Percentiles rank a stretch among this genome's conserved stretches.
Conservation (phyloP, 169 alveolate species). For the Eimeria brunetti region DNA sequence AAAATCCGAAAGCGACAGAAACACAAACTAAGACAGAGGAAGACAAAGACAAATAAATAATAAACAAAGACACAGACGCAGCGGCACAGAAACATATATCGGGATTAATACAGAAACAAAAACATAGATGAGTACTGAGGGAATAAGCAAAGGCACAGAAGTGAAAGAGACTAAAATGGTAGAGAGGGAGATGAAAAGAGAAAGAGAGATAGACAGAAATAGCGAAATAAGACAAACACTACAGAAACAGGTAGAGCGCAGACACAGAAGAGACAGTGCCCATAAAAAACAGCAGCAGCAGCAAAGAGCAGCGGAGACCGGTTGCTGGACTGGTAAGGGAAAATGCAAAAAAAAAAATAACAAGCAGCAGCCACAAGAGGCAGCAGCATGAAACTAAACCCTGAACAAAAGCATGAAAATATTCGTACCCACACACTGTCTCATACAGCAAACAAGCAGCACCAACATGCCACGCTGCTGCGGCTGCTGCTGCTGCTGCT, state of each 20-base stretch:
- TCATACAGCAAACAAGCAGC: not conserved
- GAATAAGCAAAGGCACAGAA: not conserved
- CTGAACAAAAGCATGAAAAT: not conserved
- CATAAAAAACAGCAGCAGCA: not conserved
- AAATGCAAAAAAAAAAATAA: not conserved
- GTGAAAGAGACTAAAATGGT: not conserved
- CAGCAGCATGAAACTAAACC: too few relatives aligned
- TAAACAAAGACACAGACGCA: not conserved
- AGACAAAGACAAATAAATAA: not conserved
- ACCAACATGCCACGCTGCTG: not conserved
- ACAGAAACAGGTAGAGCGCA: not conserved
- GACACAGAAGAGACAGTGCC: not conserved
- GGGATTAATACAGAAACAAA: not conserved
- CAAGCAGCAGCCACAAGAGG: too few relatives aligned
- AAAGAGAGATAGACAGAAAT: not conserved
- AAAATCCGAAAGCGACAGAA: too few relatives aligned
- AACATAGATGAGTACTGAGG: not conserved
- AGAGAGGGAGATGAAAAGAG: not conserved
- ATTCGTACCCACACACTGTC: not conserved
- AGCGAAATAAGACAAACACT: not conserved
- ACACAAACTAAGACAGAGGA: not conserved
- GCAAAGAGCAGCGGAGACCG: too few relatives aligned
- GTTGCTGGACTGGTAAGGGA: too few relatives aligned
- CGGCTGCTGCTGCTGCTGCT: not conserved
- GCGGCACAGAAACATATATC: not conserved